Evolutionary conservation across 2,329 filamentous ascomycete genomes (phyloP).

Genomic region (Aspergillus uvarum): DNA sequence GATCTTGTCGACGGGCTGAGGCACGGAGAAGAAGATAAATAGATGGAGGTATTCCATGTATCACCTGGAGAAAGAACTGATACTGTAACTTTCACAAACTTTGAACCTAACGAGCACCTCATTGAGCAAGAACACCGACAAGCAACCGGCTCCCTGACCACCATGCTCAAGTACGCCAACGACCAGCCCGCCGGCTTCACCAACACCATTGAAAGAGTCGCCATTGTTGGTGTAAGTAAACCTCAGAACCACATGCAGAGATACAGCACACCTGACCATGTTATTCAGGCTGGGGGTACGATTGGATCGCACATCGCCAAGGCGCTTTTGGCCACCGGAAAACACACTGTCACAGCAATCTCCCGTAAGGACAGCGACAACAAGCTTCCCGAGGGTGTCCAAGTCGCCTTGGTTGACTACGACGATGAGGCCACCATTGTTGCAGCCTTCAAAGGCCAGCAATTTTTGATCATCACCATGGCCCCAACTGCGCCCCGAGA

Average conservation of each 20-base stretch:
- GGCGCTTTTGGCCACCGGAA: slow-evolving; percentile 48
- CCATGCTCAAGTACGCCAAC: slow-evolving; percentile 27
- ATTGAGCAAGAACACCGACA: background rate
- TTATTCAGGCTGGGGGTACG: slow-evolving; percentile 35
- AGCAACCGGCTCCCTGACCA: slow-evolving; percentile 4
- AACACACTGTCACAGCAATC: slow-evolving; percentile 54
- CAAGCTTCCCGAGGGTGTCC: slow-evolving; percentile 48
- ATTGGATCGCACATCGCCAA: slow-evolving; percentile 30
- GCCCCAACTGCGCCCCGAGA: slow-evolving; percentile 44
- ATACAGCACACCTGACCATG: slow-evolving; percentile 14
- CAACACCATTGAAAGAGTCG: slow-evolving; percentile 40
- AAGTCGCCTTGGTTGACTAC: slow-evolving; percentile 50
- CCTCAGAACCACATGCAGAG: background rate
- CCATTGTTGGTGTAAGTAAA: slow-evolving; percentile 40
- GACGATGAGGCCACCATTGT: slow-evolving; percentile 48
- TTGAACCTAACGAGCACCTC: no score
- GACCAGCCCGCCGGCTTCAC: slow-evolving; percentile 23
- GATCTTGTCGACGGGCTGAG: no score
- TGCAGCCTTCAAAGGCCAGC: slow-evolving; percentile 53
- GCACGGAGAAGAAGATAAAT: slow-evolving; percentile 14
- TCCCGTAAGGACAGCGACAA: slow-evolving; percentile 47
- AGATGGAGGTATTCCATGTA: background rate
- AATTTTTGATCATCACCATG: slow-evolving; percentile 60
- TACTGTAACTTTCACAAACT: background rate
- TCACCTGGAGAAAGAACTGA: no score